Percentiles rank a stretch among this genome's conserved stretches.
These are phyloP conservation scores for Amauroascus niger DNA, from an alignment of 2,329 filamentous ascomycete species.

Conservation along the genomic window DNA sequence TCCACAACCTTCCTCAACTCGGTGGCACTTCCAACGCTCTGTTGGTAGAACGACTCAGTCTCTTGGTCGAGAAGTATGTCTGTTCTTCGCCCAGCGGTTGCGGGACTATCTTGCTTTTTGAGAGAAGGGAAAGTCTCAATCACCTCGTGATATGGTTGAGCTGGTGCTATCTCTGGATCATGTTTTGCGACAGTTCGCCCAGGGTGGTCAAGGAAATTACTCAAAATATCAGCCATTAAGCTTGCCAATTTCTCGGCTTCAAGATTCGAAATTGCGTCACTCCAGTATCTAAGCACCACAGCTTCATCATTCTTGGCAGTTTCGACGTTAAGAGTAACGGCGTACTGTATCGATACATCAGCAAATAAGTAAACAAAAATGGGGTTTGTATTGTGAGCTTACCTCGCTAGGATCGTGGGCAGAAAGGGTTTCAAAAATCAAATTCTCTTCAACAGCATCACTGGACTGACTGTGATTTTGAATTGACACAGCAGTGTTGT, in stretches of 20 bases:
- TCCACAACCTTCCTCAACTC: conserved; percentile 15
- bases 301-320: conserved; percentile 30
- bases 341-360: conserved; percentile 24
- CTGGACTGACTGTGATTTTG: conserved; percentile 14
- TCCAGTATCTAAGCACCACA: conserved; percentile 34
- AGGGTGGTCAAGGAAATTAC: conserved; percentile 26
- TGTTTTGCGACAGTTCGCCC: conserved; percentile 1
- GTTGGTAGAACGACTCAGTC: neutral
- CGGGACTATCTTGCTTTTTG: neutral
- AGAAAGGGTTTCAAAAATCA: conserved; percentile 13
- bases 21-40: conserved; percentile 5
- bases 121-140: neutral
- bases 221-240: conserved; percentile 27
- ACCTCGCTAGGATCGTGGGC: conserved; percentile 18
- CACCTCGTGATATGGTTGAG: neutral
- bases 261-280: conserved; percentile 29
- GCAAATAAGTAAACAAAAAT: neutral
- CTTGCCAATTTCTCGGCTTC: conserved; percentile 27
- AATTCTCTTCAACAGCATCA: conserved; percentile 12
- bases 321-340: conserved; percentile 25
- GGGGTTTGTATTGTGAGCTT: neutral
- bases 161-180: neutral
- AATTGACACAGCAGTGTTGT: conserved; percentile 18
- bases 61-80: neutral
- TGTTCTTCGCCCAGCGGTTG: neutral